phyloP scores from a whole-genome alignment of 2,329 filamentous ascomycete genomes.

The Neophaeococcomyces mojaviensis region DNA sequence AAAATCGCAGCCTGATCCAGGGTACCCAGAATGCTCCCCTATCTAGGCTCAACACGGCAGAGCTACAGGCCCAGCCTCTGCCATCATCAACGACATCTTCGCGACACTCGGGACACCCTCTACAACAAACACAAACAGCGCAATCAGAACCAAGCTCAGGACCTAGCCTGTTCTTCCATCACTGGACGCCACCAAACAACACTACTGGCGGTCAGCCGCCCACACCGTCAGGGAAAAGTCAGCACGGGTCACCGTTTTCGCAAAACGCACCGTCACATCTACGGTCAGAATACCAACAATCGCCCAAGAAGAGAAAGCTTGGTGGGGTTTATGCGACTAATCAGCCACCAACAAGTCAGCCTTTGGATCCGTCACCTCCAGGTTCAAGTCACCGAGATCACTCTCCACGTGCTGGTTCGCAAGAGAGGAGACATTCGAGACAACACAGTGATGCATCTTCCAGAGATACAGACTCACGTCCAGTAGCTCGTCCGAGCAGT shows the following conservation, averaged over 20 bases:
- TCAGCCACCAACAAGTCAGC: conserved; percentile 43
- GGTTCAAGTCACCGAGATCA: conserved; percentile 45
- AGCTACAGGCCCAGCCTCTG: conserved; percentile 26
- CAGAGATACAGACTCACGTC: conserved; percentile 21
- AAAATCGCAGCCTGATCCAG: conserved; percentile 22
- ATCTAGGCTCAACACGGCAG: conserved; percentile 37
- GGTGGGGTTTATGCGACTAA: conserved; percentile 43
- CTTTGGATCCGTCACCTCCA: conserved; percentile 42
- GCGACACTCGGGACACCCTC: conserved; percentile 43
- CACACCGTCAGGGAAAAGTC: conserved; percentile 66
- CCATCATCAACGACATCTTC: conserved; percentile 26
- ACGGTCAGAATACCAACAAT: conserved; percentile 59
- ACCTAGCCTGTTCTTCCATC: conserved; percentile 79
- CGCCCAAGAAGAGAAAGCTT: conserved; percentile 79
- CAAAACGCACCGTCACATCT: conserved; percentile 42
- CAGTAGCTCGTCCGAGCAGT: conserved; percentile 22
- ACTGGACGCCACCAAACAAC: conserved; percentile 78
- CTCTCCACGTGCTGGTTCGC: conserved; percentile 47
- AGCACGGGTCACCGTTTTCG: conserved; percentile 41
- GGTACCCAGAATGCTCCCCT: conserved; percentile 26
- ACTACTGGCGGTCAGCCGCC: conserved; percentile 59
- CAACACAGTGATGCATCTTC: conserved; percentile 58
- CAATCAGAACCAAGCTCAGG: conserved; percentile 56
- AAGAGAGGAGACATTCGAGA: conserved; percentile 53
- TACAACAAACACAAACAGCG: conserved; percentile 45